A percentile compares a stretch with the other conserved stretches of the same genome.
Conservation (phyloP, 371 early-diverging fungal species). For the Phascolomyces articulosus region DNA sequence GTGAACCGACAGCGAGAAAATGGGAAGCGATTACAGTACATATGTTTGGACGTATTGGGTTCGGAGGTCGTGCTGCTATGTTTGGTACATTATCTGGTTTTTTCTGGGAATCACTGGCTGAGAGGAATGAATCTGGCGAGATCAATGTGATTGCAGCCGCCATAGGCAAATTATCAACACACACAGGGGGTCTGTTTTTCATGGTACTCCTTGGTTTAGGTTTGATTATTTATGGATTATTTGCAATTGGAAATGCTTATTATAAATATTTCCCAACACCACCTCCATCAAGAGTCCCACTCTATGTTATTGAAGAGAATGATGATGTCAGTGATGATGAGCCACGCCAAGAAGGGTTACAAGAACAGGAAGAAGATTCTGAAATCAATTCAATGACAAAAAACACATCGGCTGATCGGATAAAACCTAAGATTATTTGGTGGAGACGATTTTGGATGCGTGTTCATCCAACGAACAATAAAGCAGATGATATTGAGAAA, state of each 20-base stretch:
- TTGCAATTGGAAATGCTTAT: conserved; percentile 44
- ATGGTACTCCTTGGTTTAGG: conserved; percentile 42
- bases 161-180: conserved; percentile 32
- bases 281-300: conserved; percentile 37
- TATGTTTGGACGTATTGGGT: conserved; percentile 42
- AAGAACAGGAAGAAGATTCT: conserved; percentile 2
- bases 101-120: conserved; percentile 47
- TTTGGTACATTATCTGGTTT: conserved; percentile 49
- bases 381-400: too few relatives aligned
- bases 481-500: too few relatives aligned
- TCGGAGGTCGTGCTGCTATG: conserved; percentile 42
- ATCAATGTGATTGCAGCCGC: conserved; percentile 44
- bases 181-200: conserved; percentile 37
- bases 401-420: background rate
- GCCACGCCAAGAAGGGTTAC: background rate
- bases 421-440: background rate
- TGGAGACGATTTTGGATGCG: conserved; percentile 3
- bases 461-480: background rate
- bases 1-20: conserved; percentile 29
- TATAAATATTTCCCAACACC: conserved; percentile 55
- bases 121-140: conserved; percentile 33
- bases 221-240: conserved; percentile 43
- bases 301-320: conserved; percentile 10
- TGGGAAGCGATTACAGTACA: conserved; percentile 39
- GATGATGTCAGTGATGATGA: conserved; percentile 8